These are phyloP conservation scores for Aspergillus avenaceus DNA, from an alignment of 495 filamentous ascomycete genomes.

Conservation along the genomic window DNA sequence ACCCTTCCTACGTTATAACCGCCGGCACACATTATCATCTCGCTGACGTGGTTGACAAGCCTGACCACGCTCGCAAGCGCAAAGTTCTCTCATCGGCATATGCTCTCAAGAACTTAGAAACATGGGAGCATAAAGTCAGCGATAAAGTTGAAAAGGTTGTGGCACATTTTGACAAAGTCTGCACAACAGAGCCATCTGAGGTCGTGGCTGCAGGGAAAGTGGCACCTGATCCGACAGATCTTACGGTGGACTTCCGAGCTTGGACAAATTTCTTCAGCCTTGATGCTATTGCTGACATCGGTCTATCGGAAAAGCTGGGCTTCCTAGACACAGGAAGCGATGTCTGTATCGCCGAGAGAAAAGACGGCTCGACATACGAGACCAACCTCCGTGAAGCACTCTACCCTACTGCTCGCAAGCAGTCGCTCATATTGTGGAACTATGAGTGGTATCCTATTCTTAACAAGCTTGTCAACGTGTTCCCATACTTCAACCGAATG, in stretches of 20 bases:
- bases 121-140: slow-evolving; percentile 53
- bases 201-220: slow-evolving; percentile 20
- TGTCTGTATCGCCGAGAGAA: slow-evolving; percentile 29
- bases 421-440: slow-evolving; percentile 42
- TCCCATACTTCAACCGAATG: slow-evolving; percentile 31
- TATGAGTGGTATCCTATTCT: slow-evolving; percentile 41
- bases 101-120: slow-evolving; percentile 50
- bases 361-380: slow-evolving; percentile 39
- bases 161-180: slow-evolving; percentile 34
- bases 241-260: slow-evolving; percentile 37
- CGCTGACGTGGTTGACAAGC: slow-evolving; percentile 44
- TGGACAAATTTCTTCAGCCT: slow-evolving; percentile 45
- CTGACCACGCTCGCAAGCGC: slow-evolving; percentile 47
- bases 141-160: slow-evolving; percentile 46
- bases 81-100: slow-evolving; percentile 49
- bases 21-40: slow-evolving; percentile 41
- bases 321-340: slow-evolving; percentile 47
- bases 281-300: slow-evolving; percentile 52
- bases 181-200: slow-evolving; percentile 19
- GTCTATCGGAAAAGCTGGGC: slow-evolving; percentile 47
- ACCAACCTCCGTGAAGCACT: slow-evolving; percentile 42
- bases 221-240: slow-evolving; percentile 21
- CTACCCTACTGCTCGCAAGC: slow-evolving; percentile 40
- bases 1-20: slow-evolving; percentile 36
- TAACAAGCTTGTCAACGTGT: slow-evolving; percentile 26